phyloP scores from a whole-genome alignment of 768 basidiomycete genomes.

The Erythrobasidium yunnanense region DNA sequence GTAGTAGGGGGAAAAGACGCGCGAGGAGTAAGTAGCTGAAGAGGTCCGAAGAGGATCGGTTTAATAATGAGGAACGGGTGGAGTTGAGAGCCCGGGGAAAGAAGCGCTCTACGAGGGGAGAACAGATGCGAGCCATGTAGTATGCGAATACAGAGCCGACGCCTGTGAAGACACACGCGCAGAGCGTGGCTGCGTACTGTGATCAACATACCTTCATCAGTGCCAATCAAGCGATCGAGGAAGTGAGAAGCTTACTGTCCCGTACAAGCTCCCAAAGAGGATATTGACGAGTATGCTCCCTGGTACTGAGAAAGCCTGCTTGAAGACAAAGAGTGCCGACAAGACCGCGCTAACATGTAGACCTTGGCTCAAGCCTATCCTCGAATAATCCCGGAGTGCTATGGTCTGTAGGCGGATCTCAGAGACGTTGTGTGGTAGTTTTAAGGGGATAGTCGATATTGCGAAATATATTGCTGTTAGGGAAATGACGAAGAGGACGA shows the following conservation, averaged over 20 bases:
- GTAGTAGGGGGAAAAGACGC: slow-evolving; percentile 38
- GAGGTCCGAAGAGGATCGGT: slow-evolving; percentile 28
- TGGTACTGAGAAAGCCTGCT: slow-evolving; percentile 38
- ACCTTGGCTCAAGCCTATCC: slow-evolving; percentile 29
- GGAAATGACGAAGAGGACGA: slow-evolving; percentile 34
- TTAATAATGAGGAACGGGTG: slow-evolving; percentile 32
- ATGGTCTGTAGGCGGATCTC: slow-evolving; percentile 32
- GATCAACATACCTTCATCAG: neutral
- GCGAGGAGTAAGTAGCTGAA: slow-evolving; percentile 38
- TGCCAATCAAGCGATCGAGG: neutral
- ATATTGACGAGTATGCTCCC: slow-evolving; percentile 37
- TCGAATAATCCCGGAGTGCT: slow-evolving; percentile 31
- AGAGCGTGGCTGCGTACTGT: slow-evolving; percentile 31
- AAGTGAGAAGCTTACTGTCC: slow-evolving; percentile 9
- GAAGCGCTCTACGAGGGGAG: slow-evolving; percentile 37
- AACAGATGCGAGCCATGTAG: slow-evolving; percentile 34
- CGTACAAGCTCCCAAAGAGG: slow-evolving; percentile 38
- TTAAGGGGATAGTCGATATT: slow-evolving; percentile 35
- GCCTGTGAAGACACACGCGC: slow-evolving; percentile 37
- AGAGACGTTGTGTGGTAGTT: slow-evolving; percentile 34
- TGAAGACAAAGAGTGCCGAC: slow-evolving; percentile 36
- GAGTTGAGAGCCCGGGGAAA: slow-evolving; percentile 34
- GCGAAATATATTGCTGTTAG: slow-evolving; percentile 32
- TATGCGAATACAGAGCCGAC: slow-evolving; percentile 36
- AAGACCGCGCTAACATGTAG: slow-evolving; percentile 36